Conservation (phyloP, 192 early-diverging fungal species). For the Dimargaris cristalligena region DNA sequence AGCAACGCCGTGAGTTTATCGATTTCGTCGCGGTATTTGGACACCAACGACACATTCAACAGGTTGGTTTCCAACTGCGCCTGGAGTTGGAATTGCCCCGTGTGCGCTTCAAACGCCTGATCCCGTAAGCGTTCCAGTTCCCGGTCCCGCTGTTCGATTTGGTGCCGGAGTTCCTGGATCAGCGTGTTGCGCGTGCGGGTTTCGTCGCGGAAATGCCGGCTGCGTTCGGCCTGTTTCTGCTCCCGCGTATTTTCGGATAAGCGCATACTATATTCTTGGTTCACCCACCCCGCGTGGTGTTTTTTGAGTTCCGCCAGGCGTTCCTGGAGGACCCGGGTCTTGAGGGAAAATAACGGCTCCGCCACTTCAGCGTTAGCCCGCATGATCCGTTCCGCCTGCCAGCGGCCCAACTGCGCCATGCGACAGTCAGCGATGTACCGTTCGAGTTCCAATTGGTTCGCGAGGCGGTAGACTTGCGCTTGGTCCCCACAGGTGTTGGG, state of each 20-base stretch:
- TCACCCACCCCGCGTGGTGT: not conserved
- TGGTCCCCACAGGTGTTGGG: not conserved
- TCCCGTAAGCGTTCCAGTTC: not conserved
- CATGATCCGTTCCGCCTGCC: not conserved
- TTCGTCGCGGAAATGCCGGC: not conserved
- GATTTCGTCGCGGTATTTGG: not conserved
- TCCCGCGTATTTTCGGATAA: not conserved
- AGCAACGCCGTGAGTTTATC: slow-evolving; percentile 4
- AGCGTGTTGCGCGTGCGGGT: not conserved
- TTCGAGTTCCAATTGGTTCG: slow-evolving; percentile 5
- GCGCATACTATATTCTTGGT: not conserved
- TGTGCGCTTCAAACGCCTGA: not conserved
- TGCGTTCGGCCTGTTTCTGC: not conserved
- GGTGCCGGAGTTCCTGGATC: not conserved
- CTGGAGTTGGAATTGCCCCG: not conserved
- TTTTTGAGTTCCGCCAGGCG: not conserved
- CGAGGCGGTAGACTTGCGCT: not conserved
- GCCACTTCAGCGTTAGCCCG: slow-evolving; percentile 9
- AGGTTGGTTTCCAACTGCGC: not conserved
- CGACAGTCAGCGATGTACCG: slow-evolving; percentile 2
- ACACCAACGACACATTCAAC: not conserved
- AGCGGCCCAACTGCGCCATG: not conserved
- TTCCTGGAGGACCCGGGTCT: not conserved
- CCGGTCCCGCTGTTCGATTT: not conserved
- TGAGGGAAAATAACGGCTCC: not conserved